Evolutionary conservation across 108 stramenopile genomes (phyloP), one percentile per base, ranked within the genome.

Genomic region (Skeletonema tropicum): DNA sequence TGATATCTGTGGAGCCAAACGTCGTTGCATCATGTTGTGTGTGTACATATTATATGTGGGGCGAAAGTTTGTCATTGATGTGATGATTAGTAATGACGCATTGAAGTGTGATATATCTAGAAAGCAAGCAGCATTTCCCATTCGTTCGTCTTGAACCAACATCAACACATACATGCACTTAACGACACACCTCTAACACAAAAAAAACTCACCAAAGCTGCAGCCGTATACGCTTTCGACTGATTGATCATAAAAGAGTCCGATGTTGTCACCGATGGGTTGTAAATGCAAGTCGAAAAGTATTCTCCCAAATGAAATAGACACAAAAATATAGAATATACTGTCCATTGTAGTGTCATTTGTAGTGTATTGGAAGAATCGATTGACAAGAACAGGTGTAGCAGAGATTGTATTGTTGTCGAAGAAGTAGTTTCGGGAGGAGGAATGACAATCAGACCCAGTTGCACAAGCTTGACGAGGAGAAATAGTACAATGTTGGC

Each of bases 211-310:
- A 89, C 89, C 69, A 99, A 72, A 41, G 86, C 71, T 19, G 98
- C 98, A 26, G 87, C 75, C 8, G 97, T 97, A 72, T 99, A 99
- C 10, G 90, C 88, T 59, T 79, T 82, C 41, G 88, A 90, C 74
- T 99, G 98, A 73, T 98, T 97, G 7, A 99, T 82, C 69, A 98
- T 73, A 73, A 90, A 99, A n/a, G 94, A 89, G 64, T 92, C 89
- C n/a, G 85, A 81, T 2, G 85, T 72, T 6, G 83, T 68, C 8
- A 87, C 88, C n/a, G 76, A 38, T 14, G 89, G 87, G 65, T 96
- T 95, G 82, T 71, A 94, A 15, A 93, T 39, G 19, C 90, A 88
- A 9, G 95, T 96, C 6, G 83, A 70, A 26, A 92, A 86, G 82
- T 93, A 97, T 85, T 97, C 97, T 31, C 77, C 65, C 41, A 90